phyloP scores from a whole-genome alignment of 352 stramenopile species.

The Pythium oligandrum region DNA sequence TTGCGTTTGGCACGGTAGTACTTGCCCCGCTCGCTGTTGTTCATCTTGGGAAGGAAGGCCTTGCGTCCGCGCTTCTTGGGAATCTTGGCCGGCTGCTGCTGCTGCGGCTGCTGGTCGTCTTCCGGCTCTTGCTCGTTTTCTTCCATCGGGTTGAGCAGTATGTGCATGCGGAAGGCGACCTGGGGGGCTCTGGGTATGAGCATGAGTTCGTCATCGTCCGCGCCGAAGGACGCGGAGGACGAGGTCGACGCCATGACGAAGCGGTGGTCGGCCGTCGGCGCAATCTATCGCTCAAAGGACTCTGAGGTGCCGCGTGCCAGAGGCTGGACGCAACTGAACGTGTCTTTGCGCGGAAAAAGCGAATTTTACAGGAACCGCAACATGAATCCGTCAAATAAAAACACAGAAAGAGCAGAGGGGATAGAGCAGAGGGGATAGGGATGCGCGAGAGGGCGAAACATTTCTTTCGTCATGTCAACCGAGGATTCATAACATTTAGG shows the following conservation, averaged over 20 bases:
- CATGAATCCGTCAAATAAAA: no score
- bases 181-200: not conserved
- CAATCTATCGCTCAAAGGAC: no score
- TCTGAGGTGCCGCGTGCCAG: no score
- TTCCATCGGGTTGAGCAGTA: constrained; percentile 12
- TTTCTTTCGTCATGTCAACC: no score
- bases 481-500: no score
- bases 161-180: constrained; percentile 2
- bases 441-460: no score
- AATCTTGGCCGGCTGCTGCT: constrained; percentile 4
- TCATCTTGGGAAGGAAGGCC: constrained; percentile 23
- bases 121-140: not conserved
- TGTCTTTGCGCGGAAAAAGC: not conserved
- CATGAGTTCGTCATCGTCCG: not conserved
- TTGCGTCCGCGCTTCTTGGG: constrained; percentile 37
- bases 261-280: no score
- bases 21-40: constrained; percentile 60
- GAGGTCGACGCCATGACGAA: no score
- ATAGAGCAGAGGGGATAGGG: no score
- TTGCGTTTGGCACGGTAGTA: constrained; percentile 49
- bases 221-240: no score
- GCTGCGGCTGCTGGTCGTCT: not conserved
- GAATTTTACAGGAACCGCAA: not conserved
- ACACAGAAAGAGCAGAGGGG: no score
- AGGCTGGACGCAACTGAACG: no score